phyloP scores from a whole-genome alignment of 2,329 filamentous ascomycete genomes.

The Niveomyces coronatus region DNA sequence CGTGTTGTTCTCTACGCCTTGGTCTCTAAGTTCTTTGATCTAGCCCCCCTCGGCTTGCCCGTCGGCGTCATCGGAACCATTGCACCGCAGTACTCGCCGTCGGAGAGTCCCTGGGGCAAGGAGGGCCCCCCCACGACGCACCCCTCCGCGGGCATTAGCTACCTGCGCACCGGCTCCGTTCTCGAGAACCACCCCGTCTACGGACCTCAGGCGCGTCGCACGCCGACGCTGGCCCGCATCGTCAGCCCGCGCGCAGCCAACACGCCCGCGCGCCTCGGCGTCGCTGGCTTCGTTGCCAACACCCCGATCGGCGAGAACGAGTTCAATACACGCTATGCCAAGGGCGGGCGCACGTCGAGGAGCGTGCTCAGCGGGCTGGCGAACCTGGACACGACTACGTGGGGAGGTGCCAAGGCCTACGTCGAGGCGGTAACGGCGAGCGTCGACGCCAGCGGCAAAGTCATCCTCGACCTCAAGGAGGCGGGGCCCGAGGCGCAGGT shows the following conservation, averaged over 20 bases:
- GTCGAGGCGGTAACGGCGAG: slow-evolving; percentile 33
- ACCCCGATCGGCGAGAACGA: slow-evolving; percentile 31
- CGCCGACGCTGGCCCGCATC: slow-evolving; percentile 41
- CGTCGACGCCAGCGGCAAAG: slow-evolving; percentile 39
- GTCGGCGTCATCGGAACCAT: slow-evolving; percentile 19
- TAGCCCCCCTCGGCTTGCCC: slow-evolving; percentile 39
- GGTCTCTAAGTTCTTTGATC: slow-evolving; percentile 51
- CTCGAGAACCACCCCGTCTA: slow-evolving; percentile 52
- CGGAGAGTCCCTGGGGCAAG: slow-evolving; percentile 36
- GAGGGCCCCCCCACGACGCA: slow-evolving; percentile 49
- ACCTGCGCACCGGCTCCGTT: slow-evolving; percentile 44
- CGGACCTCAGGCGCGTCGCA: slow-evolving; percentile 42
- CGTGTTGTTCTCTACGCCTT: slow-evolving; percentile 39
- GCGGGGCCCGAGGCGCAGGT: slow-evolving; percentile 27
- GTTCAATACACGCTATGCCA: slow-evolving; percentile 25
- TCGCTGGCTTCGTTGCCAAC: slow-evolving; percentile 44
- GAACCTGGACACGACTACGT: slow-evolving; percentile 34
- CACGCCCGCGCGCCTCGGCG: slow-evolving; percentile 35
- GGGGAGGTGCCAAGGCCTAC: slow-evolving; percentile 46
- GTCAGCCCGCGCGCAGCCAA: slow-evolving; percentile 31
- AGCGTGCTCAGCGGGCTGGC: slow-evolving; percentile 25
- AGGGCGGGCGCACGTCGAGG: slow-evolving; percentile 13
- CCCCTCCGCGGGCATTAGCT: slow-evolving; percentile 52
- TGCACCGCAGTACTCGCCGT: slow-evolving; percentile 17
- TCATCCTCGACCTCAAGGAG: slow-evolving; percentile 34